Evolutionary conservation across 306 rosid genomes (phyloP), one percentile per base, ranked within the genome.

Genomic region (Vachellia pachyceras): DNA sequence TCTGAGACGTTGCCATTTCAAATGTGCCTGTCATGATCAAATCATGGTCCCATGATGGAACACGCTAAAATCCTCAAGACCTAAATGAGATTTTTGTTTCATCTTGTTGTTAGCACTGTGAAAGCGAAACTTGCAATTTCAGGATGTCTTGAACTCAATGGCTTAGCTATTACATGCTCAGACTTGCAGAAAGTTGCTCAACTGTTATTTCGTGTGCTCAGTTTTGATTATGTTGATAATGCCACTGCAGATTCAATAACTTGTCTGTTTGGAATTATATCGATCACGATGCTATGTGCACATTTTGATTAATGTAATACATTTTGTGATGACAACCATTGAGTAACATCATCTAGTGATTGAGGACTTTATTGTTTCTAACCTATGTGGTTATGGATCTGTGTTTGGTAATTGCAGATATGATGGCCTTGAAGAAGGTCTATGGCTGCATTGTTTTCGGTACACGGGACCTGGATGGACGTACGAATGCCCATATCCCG

Each of bases 391-490:
- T 75, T 55, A 20, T 57, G 50, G 57, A 75, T 20, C 20, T 49
- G 55, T 17, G 36, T 65, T 77, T 67, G 55, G 79, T 75, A 18
- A 74, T 69, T 79, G 89, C 90, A 89, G 96, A 42, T 91, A 89
- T 22, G 87, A 79, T 36, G 78, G 82, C 18, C 80, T 79, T 77
- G 96, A 91, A 70, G 89, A 89, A 78, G 93, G 85, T n/a, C 65
- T 91, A 58, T 86, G 96, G 93, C 90, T 91, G 33, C 96, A 89
- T 77, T 89, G 96, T 83, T 72, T 81, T 82, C 79, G 74, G 44
- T 89, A 91, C 55, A 84, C 90, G 33, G 95, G 91, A 76, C 89
- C 95, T 3, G 95, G 84, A 77, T 91, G 92, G 95, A 65, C 60
- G 40, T 91, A 89, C 65, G 91, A 87, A 45, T 91, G 95, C 83